Evolutionary conservation across 176 grass and related monocot genomes (phyloP), one percentile per base, ranked within the genome.

Genomic region (Triticum urartu): DNA sequence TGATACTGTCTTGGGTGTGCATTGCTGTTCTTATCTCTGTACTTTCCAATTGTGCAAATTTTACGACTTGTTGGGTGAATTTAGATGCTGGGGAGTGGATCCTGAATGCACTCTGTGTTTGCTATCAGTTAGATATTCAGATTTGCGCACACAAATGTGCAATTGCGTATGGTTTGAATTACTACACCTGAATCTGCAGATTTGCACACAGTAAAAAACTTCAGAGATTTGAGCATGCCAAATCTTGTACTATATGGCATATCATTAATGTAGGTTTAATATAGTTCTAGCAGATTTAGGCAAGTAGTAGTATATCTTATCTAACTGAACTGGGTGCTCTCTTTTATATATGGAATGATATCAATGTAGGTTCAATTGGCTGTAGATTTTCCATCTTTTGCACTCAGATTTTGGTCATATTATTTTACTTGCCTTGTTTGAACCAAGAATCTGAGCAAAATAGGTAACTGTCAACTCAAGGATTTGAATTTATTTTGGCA

Each of bases 401-500:
- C 50, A 58, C 12, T 11, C 18, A 54, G 15, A 17, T 72, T 54
- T 20, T 22, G 14, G 20, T 42, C 68, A 39, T 13, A 35, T 2
- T 47, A 39, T 14, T 4, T 79, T 2, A 75, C 13, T 82, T 82
- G 24, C 47, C 5, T 54, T 18, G 15, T 77, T 60, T 79, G 20
- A 24, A 76, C 77, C 59, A 62, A 35, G 36, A 40, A 40, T 24
- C 38, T 72, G 39, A 73, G 39, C 47, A 25, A 3, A 48, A 34
- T 45, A 32, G n/a, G 67, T 12, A 40, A 64, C 4, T 68, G 78
- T 85, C 11, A 9, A 11, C 45, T 86, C 20, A 69, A 34, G 38
- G 75, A 50, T 38, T 69, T 78, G 54, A 20, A 54, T 52, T 66
- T 58, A 13, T 11, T 54, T 54, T 79, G 42, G 7, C 75, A 92